Evolutionary conservation across 306 rosid species (phyloP).

Genomic region (Quercus berberidifolia): DNA sequence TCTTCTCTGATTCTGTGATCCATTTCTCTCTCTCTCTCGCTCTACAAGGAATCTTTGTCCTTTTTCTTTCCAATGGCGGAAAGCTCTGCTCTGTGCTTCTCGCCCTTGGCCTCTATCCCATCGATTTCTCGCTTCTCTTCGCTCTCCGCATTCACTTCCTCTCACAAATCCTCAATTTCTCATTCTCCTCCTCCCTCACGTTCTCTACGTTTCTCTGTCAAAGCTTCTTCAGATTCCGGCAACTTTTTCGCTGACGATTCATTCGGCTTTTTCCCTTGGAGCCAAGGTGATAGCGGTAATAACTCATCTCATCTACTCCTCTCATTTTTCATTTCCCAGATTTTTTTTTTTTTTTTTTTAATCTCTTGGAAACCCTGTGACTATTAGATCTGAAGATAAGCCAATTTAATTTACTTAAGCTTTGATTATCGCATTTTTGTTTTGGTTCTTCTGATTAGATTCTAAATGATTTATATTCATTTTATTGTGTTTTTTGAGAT

Average conservation of each 20-base stretch:
- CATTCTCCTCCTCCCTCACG: slow-evolving; percentile 27
- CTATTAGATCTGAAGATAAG: no score
- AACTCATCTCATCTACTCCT: background rate
- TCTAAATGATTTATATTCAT: no score
- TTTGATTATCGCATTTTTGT: no score
- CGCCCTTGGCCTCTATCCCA: slow-evolving; percentile 29
- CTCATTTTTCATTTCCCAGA: no score
- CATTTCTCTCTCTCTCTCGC: background rate
- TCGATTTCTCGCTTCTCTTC: slow-evolving; percentile 33
- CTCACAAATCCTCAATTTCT: slow-evolving; percentile 24
- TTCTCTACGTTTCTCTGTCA: slow-evolving; percentile 44
- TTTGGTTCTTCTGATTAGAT: no score
- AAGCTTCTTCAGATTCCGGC: slow-evolving; percentile 45
- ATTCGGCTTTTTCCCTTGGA: slow-evolving; percentile 72
- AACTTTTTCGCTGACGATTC: slow-evolving; percentile 44
- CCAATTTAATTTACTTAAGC: no score
- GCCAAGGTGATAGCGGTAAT: slow-evolving; percentile 49
- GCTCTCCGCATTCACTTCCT: slow-evolving; percentile 15
- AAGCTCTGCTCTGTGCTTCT: slow-evolving; percentile 47
- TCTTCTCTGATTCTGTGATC: background rate
- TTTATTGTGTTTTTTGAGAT: no score
- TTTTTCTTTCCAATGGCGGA: slow-evolving; percentile 54
- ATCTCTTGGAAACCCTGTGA: no score
- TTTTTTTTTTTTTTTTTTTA: background rate
- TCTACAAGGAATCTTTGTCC: background rate